phyloP scores from a whole-genome alignment of 2,329 filamentous ascomycete species.

The Coniella vitis region DNA sequence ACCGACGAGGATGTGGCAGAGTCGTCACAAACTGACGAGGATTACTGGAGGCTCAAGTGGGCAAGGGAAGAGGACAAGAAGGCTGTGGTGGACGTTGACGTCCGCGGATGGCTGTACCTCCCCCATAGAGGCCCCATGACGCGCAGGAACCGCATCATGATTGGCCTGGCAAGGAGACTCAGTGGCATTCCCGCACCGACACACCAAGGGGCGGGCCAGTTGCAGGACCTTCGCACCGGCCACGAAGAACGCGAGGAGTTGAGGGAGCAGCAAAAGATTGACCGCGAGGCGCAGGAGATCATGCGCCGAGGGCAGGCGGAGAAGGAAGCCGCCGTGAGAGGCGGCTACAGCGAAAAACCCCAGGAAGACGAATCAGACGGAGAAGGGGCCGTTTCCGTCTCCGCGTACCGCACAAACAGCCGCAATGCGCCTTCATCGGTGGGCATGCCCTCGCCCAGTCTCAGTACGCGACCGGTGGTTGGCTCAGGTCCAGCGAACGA shows the following conservation, averaged over 20 bases:
- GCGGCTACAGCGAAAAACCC: conserved; percentile 66
- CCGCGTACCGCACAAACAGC: conserved; percentile 26
- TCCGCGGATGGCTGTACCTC: conserved; percentile 90
- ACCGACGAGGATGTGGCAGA: conserved; percentile 12
- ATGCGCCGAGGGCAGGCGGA: conserved; percentile 65
- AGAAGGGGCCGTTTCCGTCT: conserved; percentile 19
- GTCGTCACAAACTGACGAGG: conserved; percentile 50
- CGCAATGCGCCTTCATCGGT: conserved; percentile 29
- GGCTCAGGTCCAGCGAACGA: conserved; percentile 33
- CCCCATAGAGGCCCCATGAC: conserved; percentile 80
- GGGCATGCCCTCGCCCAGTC: conserved; percentile 35
- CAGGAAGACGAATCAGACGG: conserved; percentile 36
- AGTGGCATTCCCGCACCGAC: conserved; percentile 75
- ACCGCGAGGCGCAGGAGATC: conserved; percentile 70
- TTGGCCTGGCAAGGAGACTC: conserved; percentile 79
- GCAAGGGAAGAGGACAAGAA: conserved; percentile 72
- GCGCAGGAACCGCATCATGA: conserved; percentile 76
- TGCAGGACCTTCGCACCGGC: conserved; percentile 18
- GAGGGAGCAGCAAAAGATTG: conserved; percentile 58
- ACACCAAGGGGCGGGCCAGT: conserved; percentile 27
- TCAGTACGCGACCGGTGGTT: conserved; percentile 32
- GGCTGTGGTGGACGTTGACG: conserved; percentile 87
- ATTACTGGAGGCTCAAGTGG: conserved; percentile 76
- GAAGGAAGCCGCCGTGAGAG: conserved; percentile 61
- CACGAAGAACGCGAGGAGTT: conserved; percentile 41